Evolutionary conservation across 352 stramenopile species (phyloP).

Genomic region (Globisporangium spinosum): DNA sequence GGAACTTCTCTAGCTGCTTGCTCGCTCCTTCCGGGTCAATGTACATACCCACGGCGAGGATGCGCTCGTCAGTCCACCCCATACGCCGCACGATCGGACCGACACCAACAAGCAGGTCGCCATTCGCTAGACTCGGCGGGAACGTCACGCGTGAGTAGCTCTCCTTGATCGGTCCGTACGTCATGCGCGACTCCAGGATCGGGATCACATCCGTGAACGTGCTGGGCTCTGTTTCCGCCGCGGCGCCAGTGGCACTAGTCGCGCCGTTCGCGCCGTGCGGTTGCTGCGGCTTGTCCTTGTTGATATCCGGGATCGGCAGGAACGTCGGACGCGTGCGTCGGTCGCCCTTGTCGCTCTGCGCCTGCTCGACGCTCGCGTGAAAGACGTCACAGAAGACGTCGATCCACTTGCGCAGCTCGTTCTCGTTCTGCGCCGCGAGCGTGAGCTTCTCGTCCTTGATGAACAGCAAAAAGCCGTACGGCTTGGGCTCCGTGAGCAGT

Average conservation of each 20-base stretch:
- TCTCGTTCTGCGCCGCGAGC: conserved; percentile 64
- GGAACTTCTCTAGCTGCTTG: conserved; percentile 53
- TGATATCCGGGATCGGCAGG: conserved; percentile 59
- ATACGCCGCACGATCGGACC: conserved; percentile 72
- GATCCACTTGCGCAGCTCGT: conserved; percentile 72
- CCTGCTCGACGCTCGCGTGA: conserved; percentile 69
- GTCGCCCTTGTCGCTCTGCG: conserved; percentile 49
- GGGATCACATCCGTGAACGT: conserved; percentile 48
- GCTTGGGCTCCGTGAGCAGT: conserved; percentile 65
- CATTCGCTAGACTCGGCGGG: conserved; percentile 66
- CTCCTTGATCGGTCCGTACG: conserved; percentile 67
- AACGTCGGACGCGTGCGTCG: conserved; percentile 61
- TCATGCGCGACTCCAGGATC: conserved; percentile 61
- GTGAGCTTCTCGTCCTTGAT: conserved; percentile 81
- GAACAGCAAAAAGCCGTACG: conserved; percentile 67
- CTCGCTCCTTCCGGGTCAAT: conserved; percentile 61
- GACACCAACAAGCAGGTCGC: conserved; percentile 70
- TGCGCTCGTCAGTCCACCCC: conserved; percentile 81
- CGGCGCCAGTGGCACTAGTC: conserved; percentile 15
- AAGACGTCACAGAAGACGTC: conserved; percentile 77
- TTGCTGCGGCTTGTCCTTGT: conserved; percentile 16
- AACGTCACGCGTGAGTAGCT: conserved; percentile 77
- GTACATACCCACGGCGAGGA: conserved; percentile 75
- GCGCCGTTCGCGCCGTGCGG: conserved; percentile 10
- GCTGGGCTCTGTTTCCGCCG: conserved; percentile 26